Evolutionary conservation across 1,284 basidiomycete species (phyloP), one percentile per base, ranked within the genome.

Genomic region (Ustilago xerochloae): DNA sequence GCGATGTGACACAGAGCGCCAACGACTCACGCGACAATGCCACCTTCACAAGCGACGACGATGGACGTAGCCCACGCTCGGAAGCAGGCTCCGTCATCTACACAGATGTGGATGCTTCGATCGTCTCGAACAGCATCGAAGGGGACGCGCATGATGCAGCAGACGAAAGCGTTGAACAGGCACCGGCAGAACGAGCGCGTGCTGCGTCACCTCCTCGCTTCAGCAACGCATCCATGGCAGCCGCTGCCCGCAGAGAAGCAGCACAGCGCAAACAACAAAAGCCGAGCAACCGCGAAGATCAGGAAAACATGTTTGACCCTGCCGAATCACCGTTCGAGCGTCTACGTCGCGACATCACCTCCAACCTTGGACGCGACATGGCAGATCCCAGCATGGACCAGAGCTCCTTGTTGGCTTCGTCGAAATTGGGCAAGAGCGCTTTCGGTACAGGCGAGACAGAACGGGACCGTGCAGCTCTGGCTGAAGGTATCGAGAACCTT

Each of bases 301-400:
- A 66, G 32, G 63, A 67, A 47, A 62, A 69, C 63, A 52, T 64
- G 13, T 67, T 60, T 46, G 65, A 66, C 13, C 56, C 64, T 3
- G 81, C 92, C 45, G 91, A 92, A 79, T 91, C 90, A 0, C 92
- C 93, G 8, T 89, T 93, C 50, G 88, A 90, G 43, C 88, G 89
- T 26, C 86, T 93, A 41, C 67, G 67, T 22, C 62, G 63, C 33
- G 67, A 75, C 39, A 60, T 75, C 35, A 66, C 67, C 30, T 29
- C 64, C 1, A 60, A 69, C 18, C 60, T 75, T 33, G 67, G 67
- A 33, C 61, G 57, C 6, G 58, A 52, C 29, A 54, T 51, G 18
- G 36, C 32, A 18, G 64, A 65, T 13, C 58, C 58, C 15, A 60
- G 54, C 41, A 35, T 69, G 50, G 65, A 73, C 16, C 61, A 59